Conservation (phyloP, 1,284 basidiomycete species). For the Anthracocystis walkeri region DNA sequence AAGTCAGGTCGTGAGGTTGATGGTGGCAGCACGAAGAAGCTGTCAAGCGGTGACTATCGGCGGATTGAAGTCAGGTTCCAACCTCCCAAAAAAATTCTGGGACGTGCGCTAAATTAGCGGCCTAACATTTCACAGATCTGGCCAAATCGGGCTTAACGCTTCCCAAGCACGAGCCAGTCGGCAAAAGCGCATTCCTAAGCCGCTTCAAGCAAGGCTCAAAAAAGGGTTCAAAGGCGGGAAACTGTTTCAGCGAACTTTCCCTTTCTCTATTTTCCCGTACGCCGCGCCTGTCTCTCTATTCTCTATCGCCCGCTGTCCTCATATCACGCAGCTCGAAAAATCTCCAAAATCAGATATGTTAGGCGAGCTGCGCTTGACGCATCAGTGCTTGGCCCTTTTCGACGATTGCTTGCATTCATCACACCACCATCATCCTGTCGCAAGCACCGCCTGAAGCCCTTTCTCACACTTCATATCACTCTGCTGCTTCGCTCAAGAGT, state of each 20-base stretch:
- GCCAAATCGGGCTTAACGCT: neutral
- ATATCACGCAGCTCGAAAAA: neutral
- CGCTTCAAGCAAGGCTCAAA: neutral
- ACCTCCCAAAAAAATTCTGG: neutral
- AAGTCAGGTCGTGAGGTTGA: neutral
- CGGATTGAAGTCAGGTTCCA: conserved; percentile 6
- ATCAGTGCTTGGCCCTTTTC: too few relatives aligned
- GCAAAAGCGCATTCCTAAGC: conserved; percentile 15
- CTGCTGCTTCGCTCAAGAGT: too few relatives aligned
- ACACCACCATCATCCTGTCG: neutral
- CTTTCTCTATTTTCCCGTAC: neutral
- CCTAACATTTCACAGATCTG: neutral
- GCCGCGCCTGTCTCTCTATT: neutral
- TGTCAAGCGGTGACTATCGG: neutral
- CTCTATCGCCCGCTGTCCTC: neutral
- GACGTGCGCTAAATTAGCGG: neutral
- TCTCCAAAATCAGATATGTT: conserved; percentile 2
- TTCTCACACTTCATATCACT: too few relatives aligned
- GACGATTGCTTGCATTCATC: neutral
- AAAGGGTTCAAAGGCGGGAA: too few relatives aligned
- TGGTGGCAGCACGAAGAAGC: neutral
- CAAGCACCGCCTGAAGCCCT: too few relatives aligned
- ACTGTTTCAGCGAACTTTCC: conserved; percentile 1
- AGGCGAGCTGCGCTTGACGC: neutral
- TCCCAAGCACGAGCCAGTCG: conserved; percentile 9